A percentile compares a stretch with the other conserved stretches of the same genome.
Evolutionary conservation across 768 basidiomycete species (phyloP).

Genomic region (Pleurotus cornucopiae): DNA sequence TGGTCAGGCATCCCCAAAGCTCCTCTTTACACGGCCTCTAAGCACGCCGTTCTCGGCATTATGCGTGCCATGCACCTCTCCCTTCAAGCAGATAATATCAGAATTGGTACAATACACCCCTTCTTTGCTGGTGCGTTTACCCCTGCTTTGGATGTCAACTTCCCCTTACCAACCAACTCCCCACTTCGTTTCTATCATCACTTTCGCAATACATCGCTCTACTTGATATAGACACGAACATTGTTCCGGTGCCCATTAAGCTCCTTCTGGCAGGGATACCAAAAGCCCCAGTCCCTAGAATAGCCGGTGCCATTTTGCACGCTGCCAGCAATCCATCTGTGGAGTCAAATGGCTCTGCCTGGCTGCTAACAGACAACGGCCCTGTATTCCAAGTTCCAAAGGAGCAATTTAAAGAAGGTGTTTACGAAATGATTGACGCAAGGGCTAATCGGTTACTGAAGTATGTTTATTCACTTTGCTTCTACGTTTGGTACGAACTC

Average conservation of each 20-base stretch:
- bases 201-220: background rate
- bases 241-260: constrained; percentile 34
- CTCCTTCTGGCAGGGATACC: constrained; percentile 47
- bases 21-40: constrained; percentile 46
- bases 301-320: constrained; percentile 50
- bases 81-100: constrained; percentile 31
- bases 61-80: constrained; percentile 42
- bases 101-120: constrained; percentile 45
- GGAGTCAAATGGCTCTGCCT: constrained; percentile 41
- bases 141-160: background rate
- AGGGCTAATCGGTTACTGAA: constrained; percentile 28
- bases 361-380: constrained; percentile 46
- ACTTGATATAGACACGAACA: constrained; percentile 37
- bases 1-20: constrained; percentile 41
- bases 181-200: too few relatives aligned
- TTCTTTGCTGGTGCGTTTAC: constrained; percentile 43
- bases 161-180: background rate
- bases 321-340: constrained; percentile 43
- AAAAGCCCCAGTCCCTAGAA: constrained; percentile 37
- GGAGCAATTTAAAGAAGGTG: constrained; percentile 44
- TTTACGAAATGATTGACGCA: constrained; percentile 50
- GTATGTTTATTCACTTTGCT: constrained; percentile 18
- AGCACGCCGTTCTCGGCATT: constrained; percentile 50
- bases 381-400: constrained; percentile 42
- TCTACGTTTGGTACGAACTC: background rate